phyloP scores from a whole-genome alignment of 2,329 filamentous ascomycete genomes.

The Sporothrix humicola region DNA sequence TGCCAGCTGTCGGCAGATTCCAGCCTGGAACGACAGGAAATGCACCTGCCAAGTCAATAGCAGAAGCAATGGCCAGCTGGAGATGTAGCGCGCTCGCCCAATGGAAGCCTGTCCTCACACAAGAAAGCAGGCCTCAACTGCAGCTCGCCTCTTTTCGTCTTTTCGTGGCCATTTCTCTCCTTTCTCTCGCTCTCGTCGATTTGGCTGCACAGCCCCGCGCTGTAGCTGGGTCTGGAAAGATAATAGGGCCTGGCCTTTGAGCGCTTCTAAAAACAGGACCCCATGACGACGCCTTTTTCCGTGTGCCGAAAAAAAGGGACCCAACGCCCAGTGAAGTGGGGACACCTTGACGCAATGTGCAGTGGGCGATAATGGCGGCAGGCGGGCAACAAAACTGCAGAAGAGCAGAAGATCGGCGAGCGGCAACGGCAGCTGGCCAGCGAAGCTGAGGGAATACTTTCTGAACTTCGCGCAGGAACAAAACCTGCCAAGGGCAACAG shows the following conservation, averaged over 20 bases:
- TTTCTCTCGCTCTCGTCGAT: background rate
- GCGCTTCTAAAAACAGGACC: conserved; percentile 22
- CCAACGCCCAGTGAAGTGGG: background rate
- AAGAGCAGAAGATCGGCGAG: too few relatives aligned
- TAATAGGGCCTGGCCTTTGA: background rate
- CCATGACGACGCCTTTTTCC: conserved; percentile 11
- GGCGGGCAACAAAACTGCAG: too few relatives aligned
- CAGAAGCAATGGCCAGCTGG: too few relatives aligned
- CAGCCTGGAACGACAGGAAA: too few relatives aligned
- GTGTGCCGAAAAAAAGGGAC: background rate
- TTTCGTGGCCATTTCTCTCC: background rate
- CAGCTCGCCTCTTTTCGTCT: background rate
- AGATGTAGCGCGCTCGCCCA: background rate
- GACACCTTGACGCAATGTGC: background rate
- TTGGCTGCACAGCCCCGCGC: conserved; percentile 11
- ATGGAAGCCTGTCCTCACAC: background rate
- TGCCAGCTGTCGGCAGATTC: too few relatives aligned
- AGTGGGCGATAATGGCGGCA: background rate
- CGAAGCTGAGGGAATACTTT: background rate
- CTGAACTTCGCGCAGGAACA: background rate
- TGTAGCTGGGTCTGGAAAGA: background rate
- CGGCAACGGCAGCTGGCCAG: background rate
- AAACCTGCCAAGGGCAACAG: too few relatives aligned
- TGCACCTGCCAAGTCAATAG: too few relatives aligned
- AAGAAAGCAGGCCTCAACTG: background rate